Evolutionary conservation across 805 yeast species (phyloP), one percentile per base, ranked within the genome.

Genomic region (Ogataea thermomethanolica): DNA sequence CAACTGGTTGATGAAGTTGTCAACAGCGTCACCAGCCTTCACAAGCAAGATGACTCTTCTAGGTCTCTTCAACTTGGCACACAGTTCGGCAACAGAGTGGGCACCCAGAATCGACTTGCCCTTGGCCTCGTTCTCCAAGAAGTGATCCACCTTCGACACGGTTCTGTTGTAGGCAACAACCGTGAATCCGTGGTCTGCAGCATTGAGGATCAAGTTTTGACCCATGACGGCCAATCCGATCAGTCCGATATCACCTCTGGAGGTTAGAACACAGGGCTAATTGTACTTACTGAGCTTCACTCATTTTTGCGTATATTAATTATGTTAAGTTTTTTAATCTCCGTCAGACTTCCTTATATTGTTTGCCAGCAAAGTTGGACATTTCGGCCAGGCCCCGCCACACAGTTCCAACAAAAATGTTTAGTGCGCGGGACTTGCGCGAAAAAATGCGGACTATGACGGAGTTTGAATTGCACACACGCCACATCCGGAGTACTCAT

Each of bases 221-320:
- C 99, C 99, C 99, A 91, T 91, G 56, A 91, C 99, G 84, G 99
- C 99, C 79, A 91, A 79, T 67, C 99, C 99, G 64, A 93, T 90
- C 68, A 91, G 86, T 71, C 97, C 99, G 69, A 91, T 81, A 82
- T 91, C 99, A 77, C 91, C 93, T 66, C 86, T 80, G 13, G 6
- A 8, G 32, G 53, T 46, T 47, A 51, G 55, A 38, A 8, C 20
- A 9, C 20, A 12, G 7, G 22, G 26, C 25, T 8, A 17, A 20
- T 23, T 17, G 11, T 29, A 45, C 48, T 37, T 41, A 45, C 48
- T 39, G 40, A 35, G 48, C 41, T 41, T 45, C 48, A 41, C 34
- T 25, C 48, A 45, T 45, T 40, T 29, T 44, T 33, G 34, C 33
- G 37, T 28, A 22, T 23, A 27, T 32, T 38, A 28, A 25, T 27